These are phyloP conservation scores for Phytophthora cryptogea DNA, from an alignment of 352 stramenopile genomes.

Conservation along the genomic window DNA sequence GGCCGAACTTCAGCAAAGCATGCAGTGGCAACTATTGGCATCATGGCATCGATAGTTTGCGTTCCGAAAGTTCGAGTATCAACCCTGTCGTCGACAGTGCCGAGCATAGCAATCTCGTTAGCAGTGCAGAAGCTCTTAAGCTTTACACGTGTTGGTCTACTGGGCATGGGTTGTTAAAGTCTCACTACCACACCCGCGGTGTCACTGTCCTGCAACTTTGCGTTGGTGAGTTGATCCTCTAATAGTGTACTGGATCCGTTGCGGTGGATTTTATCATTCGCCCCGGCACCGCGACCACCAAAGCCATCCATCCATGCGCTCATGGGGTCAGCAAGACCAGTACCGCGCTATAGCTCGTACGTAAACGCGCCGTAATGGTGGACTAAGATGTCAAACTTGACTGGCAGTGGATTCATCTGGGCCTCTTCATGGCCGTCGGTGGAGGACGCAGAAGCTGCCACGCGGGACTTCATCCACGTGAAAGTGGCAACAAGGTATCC, in stretches of 20 bases:
- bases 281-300: conserved; percentile 5
- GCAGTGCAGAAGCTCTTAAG: too few species aligned
- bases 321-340: conserved; percentile 19
- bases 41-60: too few species aligned
- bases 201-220: conserved; percentile 5
- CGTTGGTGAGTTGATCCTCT: conserved; percentile 10
- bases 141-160: too few species aligned
- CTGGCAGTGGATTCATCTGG: not conserved
- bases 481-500: not conserved
- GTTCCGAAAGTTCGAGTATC: too few species aligned
- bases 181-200: not conserved
- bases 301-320: conserved; percentile 1
- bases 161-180: not conserved
- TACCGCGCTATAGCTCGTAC: not conserved
- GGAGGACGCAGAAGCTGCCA: conserved; percentile 6
- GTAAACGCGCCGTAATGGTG: conserved; percentile 11
- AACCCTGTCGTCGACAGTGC: too few species aligned
- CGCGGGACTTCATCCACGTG: conserved; percentile 9
- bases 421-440: not conserved
- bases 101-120: too few species aligned
- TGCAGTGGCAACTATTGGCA: too few species aligned
- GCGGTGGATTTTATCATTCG: conserved; percentile 33
- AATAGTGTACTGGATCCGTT: not conserved
- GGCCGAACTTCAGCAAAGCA: too few species aligned
- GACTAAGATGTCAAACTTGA: conserved; percentile 27